phyloP scores from a whole-genome alignment of 1,139 yeast genomes.

The Candida anutae region DNA sequence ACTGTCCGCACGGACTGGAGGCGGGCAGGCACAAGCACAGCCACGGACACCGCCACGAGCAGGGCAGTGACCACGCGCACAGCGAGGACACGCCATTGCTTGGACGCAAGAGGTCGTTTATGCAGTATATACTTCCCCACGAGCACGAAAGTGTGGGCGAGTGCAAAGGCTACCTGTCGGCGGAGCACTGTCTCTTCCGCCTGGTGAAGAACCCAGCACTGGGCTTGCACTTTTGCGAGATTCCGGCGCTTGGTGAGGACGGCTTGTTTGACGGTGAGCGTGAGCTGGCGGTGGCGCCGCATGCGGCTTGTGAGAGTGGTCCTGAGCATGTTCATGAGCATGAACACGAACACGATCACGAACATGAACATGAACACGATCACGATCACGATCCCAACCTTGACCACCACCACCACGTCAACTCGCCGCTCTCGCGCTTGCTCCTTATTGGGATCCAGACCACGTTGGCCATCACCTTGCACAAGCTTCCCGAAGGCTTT shows the following conservation, averaged over 20 bases:
- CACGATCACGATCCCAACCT: conserved; percentile 10
- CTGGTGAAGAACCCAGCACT: conserved; percentile 2
- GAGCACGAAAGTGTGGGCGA: conserved; percentile 31
- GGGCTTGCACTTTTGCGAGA: conserved; percentile 32
- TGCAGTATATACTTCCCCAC: conserved; percentile 16
- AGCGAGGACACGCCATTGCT: conserved; percentile 8
- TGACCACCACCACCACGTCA: conserved; percentile 70
- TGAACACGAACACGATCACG: conserved; percentile 3
- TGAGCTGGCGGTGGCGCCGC: neutral
- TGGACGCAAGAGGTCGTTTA: conserved; percentile 15
- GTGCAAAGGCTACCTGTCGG: conserved; percentile 48
- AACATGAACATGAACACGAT: conserved; percentile 6
- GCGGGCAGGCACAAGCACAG: conserved; percentile 1
- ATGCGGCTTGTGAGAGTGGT: too few relatives aligned
- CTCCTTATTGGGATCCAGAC: conserved; percentile 87
- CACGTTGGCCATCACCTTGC: conserved; percentile 77
- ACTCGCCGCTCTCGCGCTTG: conserved; percentile 68
- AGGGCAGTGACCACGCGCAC: conserved; percentile 6
- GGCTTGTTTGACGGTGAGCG: neutral
- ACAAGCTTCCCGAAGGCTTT: conserved; percentile 93
- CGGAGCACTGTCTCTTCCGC: conserved; percentile 24
- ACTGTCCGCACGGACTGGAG: conserved; percentile 65
- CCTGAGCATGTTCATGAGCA: too few relatives aligned
- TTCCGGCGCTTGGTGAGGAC: conserved; percentile 14
- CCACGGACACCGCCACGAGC: conserved; percentile 2